Evolutionary conservation across 257 asterid species (phyloP).

Genomic region (Nicotiana otophora): DNA sequence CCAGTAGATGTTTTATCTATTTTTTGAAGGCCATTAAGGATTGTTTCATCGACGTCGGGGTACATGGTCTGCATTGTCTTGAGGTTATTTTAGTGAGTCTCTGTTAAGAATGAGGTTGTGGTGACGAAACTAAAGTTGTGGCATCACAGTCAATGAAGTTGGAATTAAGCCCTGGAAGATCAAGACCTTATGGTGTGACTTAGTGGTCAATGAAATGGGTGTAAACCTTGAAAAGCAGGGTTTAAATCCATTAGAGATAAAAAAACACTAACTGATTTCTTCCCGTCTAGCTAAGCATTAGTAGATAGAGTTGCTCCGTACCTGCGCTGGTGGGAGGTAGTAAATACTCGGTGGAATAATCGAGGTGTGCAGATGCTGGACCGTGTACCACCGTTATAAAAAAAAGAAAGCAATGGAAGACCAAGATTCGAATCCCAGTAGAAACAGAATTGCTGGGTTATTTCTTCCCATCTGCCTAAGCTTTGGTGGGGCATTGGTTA

Average conservation of each 20-base stretch:
- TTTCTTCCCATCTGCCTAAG: neutral
- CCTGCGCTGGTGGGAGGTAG: neutral
- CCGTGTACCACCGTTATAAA: neutral
- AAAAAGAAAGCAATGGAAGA: neutral
- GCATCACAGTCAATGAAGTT: neutral
- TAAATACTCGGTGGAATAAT: neutral
- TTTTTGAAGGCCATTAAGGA: neutral
- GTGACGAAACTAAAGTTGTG: neutral
- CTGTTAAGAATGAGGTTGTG: neutral
- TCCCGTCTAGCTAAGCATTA: neutral
- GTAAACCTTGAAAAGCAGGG: neutral
- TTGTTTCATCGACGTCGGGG: neutral
- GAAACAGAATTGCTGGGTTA: neutral
- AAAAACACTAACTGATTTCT: neutral
- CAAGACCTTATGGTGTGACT: neutral
- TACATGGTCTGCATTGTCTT: neutral
- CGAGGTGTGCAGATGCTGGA: neutral
- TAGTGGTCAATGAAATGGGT: neutral
- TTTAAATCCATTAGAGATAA: neutral
- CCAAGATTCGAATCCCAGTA: neutral
- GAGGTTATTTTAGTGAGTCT: neutral
- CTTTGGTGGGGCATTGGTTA: neutral
- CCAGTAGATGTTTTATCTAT: neutral
- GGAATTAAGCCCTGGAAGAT: neutral
- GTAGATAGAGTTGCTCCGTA: neutral